Base-by-base conservation (phyloP, 139 green algal genomes). In the Coelastrella sp. region DNA sequence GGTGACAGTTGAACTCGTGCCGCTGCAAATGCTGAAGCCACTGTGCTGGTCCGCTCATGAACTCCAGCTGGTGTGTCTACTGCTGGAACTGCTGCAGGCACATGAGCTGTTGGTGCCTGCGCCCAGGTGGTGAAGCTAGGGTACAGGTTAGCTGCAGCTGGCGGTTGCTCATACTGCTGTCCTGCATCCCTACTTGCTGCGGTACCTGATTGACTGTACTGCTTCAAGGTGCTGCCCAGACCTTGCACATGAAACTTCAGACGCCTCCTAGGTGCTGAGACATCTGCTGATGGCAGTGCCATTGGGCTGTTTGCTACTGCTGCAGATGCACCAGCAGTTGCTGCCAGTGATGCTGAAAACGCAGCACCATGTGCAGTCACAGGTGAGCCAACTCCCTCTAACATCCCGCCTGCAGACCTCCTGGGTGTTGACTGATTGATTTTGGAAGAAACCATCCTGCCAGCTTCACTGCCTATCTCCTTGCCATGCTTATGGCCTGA, bases 91-190 rank as follows among this genome's bases (percentile, higher is more conserved):
- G 80, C 80, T 85, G 80, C 81, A 75, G 81, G 8, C 74, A 59
- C 59, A n/a, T 56, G 22, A 22, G 81, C 60, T 86, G 24, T 27
- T 63, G 27, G 27, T 82, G 35, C 81, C 25, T 11, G 14, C 5
- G 59, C 81, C 79, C 79, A 85, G 20, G 56, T 85, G 24, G 79
- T 85, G 79, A 85, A 85, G 57, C 79, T 85, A 7, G 61, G 79
- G 79, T 85, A 49, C 20, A 70, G 60, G 20, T 57, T 57, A 76
- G 15, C 68, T 22, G 63, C 15, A 70, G 15, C 15, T 22, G 63
- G 63, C 4, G 63, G 63, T 17, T 78, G 70, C 70, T n/a, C 8
- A 5, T 57, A 22, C 20, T 80, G 74, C 74, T 59, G 74, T 17
- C 24, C 8, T 58, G 74, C 24, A 17, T 14, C 7, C 25, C 15